phyloP scores from a whole-genome alignment of 2,329 filamentous ascomycete genomes.

The Penicillium sp. region DNA sequence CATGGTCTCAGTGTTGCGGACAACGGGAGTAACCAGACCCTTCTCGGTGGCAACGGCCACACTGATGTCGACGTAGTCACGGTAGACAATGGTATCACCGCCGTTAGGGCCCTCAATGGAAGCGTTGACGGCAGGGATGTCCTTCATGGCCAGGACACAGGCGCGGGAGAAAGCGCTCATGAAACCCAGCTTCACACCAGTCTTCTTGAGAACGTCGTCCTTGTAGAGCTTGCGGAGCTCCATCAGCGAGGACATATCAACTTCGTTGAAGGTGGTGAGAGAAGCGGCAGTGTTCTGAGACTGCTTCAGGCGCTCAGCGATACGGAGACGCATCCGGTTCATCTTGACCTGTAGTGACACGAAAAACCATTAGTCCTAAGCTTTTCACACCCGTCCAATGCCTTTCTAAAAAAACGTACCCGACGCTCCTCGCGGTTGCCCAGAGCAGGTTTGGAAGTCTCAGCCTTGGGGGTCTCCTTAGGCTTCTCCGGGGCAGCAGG shows the following conservation, averaged over 20 bases:
- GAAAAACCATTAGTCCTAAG: not conserved
- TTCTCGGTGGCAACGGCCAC: constrained; percentile 97
- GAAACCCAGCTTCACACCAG: constrained; percentile 97
- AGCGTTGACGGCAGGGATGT: constrained; percentile 91
- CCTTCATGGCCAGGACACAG: constrained; percentile 86
- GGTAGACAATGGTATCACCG: constrained; percentile 96
- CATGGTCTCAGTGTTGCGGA: constrained; percentile 87
- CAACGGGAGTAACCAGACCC: constrained; percentile 92
- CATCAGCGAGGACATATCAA: constrained; percentile 98
- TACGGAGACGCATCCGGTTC: constrained; percentile 98
- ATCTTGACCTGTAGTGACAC: constrained; percentile 76
- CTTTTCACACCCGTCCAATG: not conserved
- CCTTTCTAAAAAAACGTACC: constrained; percentile 53
- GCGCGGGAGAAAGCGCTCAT: constrained; percentile 97
- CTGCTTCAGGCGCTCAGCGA: constrained; percentile 96
- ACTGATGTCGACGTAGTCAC: constrained; percentile 96
- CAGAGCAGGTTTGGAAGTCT: constrained; percentile 40
- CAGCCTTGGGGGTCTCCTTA: constrained; percentile 30
- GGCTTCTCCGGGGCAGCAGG: constrained; percentile 33
- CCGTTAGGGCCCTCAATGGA: constrained; percentile 95
- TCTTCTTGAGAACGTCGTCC: constrained; percentile 93
- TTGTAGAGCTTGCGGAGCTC: constrained; percentile 97
- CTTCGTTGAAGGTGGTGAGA: constrained; percentile 97
- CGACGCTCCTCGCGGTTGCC: constrained; percentile 84
- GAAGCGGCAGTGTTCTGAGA: constrained; percentile 98